Evolutionary conservation across 306 rosid genomes (phyloP).

Genomic region (Sechiopsis laciniata): DNA sequence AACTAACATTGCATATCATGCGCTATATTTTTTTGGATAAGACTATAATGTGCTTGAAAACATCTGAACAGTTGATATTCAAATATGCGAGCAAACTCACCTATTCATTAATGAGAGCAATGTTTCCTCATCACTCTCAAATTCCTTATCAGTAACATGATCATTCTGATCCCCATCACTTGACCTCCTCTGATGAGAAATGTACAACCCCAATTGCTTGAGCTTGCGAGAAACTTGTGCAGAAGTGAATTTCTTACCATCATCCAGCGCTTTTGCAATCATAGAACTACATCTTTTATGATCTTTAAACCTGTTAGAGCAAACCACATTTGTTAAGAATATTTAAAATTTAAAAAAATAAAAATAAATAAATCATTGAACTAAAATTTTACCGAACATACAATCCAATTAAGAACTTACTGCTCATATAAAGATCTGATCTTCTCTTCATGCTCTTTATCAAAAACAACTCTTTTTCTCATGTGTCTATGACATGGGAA

Average conservation of each 20-base stretch:
- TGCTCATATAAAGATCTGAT: slow-evolving; percentile 68
- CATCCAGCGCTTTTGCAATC: slow-evolving; percentile 81
- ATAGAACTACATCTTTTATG: slow-evolving; percentile 68
- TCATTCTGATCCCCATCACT: slow-evolving; percentile 39
- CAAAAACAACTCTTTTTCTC: slow-evolving; percentile 58
- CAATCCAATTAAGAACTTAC: slow-evolving; percentile 47
- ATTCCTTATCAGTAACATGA: slow-evolving; percentile 26
- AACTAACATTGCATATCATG: neutral
- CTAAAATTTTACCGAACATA: neutral
- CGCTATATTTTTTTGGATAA: neutral
- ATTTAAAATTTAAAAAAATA: neutral
- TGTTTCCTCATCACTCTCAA: slow-evolving; percentile 64
- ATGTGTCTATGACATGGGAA: slow-evolving; percentile 37
- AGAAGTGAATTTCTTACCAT: slow-evolving; percentile 55
- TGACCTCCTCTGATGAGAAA: slow-evolving; percentile 46
- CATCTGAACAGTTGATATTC: slow-evolving; percentile 1
- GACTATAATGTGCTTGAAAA: neutral
- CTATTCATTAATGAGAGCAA: slow-evolving; percentile 53
- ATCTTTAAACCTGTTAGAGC: slow-evolving; percentile 57
- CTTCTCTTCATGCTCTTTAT: slow-evolving; percentile 63
- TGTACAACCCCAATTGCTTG: slow-evolving; percentile 67
- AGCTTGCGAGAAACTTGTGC: slow-evolving; percentile 73
- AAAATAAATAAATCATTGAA: neutral
- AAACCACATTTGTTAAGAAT: slow-evolving; percentile 7
- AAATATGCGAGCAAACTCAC: slow-evolving; percentile 28